Percentiles rank a stretch among this genome's conserved stretches.
These are phyloP conservation scores for Talaromyces sp. DNA, from an alignment of 2,329 filamentous ascomycete species.

Conservation along the genomic window DNA sequence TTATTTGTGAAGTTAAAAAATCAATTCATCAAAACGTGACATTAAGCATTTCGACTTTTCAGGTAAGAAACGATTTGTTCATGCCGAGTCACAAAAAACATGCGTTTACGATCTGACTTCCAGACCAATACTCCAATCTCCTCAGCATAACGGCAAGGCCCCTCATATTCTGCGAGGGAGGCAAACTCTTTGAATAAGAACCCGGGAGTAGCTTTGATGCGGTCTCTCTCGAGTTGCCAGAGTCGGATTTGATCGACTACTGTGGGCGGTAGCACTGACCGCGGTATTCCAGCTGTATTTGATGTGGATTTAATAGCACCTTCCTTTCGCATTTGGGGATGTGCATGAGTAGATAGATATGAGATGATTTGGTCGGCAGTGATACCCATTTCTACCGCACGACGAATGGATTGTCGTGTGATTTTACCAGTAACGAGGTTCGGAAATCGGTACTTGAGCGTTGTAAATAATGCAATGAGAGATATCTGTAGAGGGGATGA, in stretches of 20 bases:
- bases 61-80: constrained; percentile 85
- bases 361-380: constrained; percentile 92
- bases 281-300: constrained; percentile 37
- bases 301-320: constrained; percentile 36
- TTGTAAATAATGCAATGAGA: constrained; percentile 84
- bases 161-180: constrained; percentile 61
- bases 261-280: constrained; percentile 81
- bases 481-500: constrained; percentile 90
- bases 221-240: constrained; percentile 96
- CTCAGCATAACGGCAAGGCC: constrained; percentile 64
- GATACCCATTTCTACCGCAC: constrained; percentile 85
- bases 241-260: constrained; percentile 96
- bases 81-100: constrained; percentile 89
- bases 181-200: constrained; percentile 90
- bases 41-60: constrained; percentile 49
- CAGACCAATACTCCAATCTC: constrained; percentile 88
- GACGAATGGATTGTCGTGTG: constrained; percentile 80
- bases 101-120: constrained; percentile 72
- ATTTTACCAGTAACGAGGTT: constrained; percentile 92
- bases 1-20: neutral
- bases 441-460: constrained; percentile 83
- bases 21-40: neutral
- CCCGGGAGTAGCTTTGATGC: constrained; percentile 78
- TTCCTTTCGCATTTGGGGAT: constrained; percentile 83
- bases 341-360: constrained; percentile 87